phyloP scores from a whole-genome alignment of 75 land plant genomes.

The Cryptomeria japonica region DNA sequence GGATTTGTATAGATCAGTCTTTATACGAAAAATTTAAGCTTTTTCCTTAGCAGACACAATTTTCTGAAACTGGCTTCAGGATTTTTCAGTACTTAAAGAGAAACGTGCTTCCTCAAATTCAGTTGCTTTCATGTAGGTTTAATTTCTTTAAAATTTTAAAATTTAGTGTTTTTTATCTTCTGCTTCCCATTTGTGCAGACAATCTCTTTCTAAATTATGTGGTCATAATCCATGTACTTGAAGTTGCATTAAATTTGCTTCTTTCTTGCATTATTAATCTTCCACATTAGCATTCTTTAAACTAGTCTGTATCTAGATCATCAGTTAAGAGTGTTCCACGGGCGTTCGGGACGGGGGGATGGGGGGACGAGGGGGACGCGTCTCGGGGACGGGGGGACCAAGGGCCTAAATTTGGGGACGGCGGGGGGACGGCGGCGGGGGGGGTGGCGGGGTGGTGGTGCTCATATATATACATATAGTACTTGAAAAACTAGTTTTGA shows the following conservation, averaged over 20 bases:
- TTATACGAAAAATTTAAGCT: background rate
- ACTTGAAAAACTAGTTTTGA: no score
- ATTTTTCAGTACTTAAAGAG: background rate
- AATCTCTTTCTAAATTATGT: background rate
- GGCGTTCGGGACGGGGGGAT: no score
- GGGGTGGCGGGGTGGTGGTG: no score
- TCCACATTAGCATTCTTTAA: no score
- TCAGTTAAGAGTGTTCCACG: no score
- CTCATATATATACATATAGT: no score
- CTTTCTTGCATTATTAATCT: background rate
- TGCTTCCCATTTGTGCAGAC: background rate
- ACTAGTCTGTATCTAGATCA: background rate
- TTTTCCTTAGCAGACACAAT: background rate
- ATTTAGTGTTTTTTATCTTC: background rate
- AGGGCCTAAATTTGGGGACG: no score
- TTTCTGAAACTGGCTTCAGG: background rate
- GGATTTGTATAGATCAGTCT: background rate
- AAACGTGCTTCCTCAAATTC: background rate
- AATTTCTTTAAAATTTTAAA: background rate
- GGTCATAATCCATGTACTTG: background rate
- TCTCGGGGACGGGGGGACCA: no score
- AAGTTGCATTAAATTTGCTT: background rate
- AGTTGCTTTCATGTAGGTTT: background rate
- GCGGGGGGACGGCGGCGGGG: no score
- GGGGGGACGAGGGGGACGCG: no score